phyloP scores from a whole-genome alignment of 106 monocot genomes.

The Allium sativum region DNA sequence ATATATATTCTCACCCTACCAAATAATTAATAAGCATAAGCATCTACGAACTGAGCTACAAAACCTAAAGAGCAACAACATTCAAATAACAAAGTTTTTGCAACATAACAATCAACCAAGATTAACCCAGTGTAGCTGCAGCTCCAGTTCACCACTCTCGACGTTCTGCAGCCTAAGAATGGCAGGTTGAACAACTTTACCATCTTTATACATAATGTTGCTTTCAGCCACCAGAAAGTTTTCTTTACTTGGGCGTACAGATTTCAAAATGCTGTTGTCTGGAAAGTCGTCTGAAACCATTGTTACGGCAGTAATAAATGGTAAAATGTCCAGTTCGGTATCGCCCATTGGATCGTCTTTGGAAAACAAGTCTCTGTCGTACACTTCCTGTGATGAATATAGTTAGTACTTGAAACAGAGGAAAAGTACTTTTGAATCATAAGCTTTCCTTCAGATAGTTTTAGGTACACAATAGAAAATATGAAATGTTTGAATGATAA shows the following conservation, averaged over 20 bases:
- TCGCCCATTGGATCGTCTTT: constrained; percentile 60
- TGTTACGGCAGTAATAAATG: constrained; percentile 26
- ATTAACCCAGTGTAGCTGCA: constrained; percentile 53
- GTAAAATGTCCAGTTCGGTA: constrained; percentile 36
- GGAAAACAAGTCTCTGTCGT: constrained; percentile 55
- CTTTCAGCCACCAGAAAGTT: constrained; percentile 39
- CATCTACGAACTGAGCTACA: too few relatives aligned
- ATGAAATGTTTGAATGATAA: too few relatives aligned
- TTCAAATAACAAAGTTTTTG: too few relatives aligned
- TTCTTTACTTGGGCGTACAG: constrained; percentile 22
- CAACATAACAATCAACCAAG: too few relatives aligned
- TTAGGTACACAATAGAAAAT: too few relatives aligned
- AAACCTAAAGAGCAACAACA: too few relatives aligned
- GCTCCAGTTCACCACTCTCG: constrained; percentile 38
- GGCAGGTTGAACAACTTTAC: constrained; percentile 31
- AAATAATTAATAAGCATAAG: too few relatives aligned
- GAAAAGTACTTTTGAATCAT: too few relatives aligned
- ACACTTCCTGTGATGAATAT: too few relatives aligned
- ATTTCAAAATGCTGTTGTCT: constrained; percentile 24
- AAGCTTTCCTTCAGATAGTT: too few relatives aligned
- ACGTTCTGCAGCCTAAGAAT: constrained; percentile 45
- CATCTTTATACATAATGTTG: constrained; percentile 25
- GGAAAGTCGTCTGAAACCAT: constrained; percentile 23
- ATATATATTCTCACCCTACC: too few relatives aligned
- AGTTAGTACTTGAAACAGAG: too few relatives aligned